Evolutionary conservation across 148 eudicot genomes (phyloP).

Genomic region (Euryodendron excelsum): DNA sequence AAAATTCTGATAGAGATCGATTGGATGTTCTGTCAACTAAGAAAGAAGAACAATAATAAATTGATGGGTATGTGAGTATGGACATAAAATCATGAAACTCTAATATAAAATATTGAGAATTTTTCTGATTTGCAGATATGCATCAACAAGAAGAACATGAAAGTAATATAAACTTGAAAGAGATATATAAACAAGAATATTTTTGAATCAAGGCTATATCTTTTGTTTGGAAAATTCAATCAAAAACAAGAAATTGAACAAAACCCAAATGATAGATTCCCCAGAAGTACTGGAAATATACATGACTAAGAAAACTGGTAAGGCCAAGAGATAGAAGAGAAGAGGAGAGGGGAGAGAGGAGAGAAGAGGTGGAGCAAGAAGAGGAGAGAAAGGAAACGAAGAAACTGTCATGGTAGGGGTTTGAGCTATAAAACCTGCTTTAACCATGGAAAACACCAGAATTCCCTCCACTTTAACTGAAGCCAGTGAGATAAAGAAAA

Average conservation of each 20-base stretch:
- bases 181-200: neutral
- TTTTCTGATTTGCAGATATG: neutral
- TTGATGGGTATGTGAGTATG: constrained; percentile 1
- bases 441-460: constrained; percentile 48
- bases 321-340: constrained; percentile 6
- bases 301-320: neutral
- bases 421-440: constrained; percentile 56
- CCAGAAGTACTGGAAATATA: neutral
- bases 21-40: neutral
- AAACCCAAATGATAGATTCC: neutral
- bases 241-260: constrained; percentile 10
- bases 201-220: no score
- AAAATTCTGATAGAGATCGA: neutral
- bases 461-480: constrained; percentile 59
- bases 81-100: neutral
- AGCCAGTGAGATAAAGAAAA: constrained; percentile 57
- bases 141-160: neutral
- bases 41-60: neutral
- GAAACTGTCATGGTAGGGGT: constrained; percentile 21
- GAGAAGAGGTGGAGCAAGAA: constrained; percentile 22
- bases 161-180: neutral
- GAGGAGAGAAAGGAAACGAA: constrained; percentile 17
- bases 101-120: neutral
- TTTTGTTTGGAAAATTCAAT: neutral
- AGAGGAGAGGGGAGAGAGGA: neutral